These are phyloP conservation scores for Fragaria nilgerrensis DNA, from an alignment of 306 rosid species.

Conservation along the genomic window DNA sequence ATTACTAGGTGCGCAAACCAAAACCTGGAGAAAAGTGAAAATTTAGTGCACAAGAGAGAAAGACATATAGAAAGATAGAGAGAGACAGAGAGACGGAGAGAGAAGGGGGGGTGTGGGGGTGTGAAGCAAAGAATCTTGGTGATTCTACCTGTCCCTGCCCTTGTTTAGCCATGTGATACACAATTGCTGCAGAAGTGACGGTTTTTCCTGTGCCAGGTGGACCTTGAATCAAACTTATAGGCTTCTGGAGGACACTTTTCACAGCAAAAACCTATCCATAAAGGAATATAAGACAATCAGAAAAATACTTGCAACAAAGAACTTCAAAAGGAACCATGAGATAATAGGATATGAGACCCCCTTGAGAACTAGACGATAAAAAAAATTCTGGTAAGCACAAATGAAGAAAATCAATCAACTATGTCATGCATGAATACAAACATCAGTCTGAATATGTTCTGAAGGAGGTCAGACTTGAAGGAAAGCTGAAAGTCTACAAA, in stretches of 20 bases:
- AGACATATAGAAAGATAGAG: too few relatives aligned
- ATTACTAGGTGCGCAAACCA: slow-evolving; percentile 99
- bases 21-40: slow-evolving; percentile 50
- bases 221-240: slow-evolving; percentile 99
- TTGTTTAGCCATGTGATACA: slow-evolving; percentile 99
- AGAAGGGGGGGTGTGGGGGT: background rate
- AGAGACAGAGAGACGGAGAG: background rate
- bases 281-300: background rate
- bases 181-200: slow-evolving; percentile 97
- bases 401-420: background rate
- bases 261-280: slow-evolving; percentile 84
- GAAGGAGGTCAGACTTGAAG: background rate
- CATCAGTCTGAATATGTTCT: background rate
- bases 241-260: slow-evolving; percentile 98
- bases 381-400: background rate
- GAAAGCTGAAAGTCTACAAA: background rate
- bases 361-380: background rate
- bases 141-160: slow-evolving; percentile 91
- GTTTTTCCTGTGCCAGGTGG: slow-evolving; percentile 99
- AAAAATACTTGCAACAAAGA: background rate
- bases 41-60: background rate
- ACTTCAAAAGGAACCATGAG: background rate
- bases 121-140: background rate
- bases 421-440: background rate
- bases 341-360: background rate